Conservation (phyloP, 179 eudicot species). For the Patellifolia procumbens region DNA sequence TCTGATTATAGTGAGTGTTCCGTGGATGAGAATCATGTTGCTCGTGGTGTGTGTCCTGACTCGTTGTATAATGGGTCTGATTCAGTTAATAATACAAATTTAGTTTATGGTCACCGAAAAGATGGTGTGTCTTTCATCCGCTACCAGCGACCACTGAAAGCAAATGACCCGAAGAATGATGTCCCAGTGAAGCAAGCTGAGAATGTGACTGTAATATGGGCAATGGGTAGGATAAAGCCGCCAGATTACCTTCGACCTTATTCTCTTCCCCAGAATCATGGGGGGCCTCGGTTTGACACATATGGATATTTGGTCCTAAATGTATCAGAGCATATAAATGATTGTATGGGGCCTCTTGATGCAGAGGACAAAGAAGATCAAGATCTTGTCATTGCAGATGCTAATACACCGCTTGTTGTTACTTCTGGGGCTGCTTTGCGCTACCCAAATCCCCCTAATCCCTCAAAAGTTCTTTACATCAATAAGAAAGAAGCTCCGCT, state of each 20-base stretch:
- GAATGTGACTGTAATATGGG: conserved; percentile 82
- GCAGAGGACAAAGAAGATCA: conserved; percentile 93
- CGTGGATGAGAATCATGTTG: conserved; percentile 46
- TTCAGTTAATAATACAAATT: conserved; percentile 59
- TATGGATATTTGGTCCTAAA: conserved; percentile 64
- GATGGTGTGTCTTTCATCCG: conserved; percentile 88
- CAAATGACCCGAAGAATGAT: conserved; percentile 72
- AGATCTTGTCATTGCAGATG: conserved; percentile 77
- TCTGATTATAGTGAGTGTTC: conserved; percentile 76
- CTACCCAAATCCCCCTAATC: conserved; percentile 94
- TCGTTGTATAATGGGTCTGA: conserved; percentile 48
- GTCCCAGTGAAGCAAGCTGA: conserved; percentile 46
- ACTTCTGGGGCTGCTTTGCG: conserved; percentile 68
- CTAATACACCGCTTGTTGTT: conserved; percentile 75
- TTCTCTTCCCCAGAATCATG: conserved; percentile 88
- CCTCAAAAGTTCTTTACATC: conserved; percentile 77
- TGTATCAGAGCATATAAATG: conserved; percentile 65
- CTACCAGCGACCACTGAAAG: conserved; percentile 55
- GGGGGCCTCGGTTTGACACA: conserved; percentile 47
- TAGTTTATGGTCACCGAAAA: conserved; percentile 83
- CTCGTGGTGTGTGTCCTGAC: conserved; percentile 89
- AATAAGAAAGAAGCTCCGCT: conserved; percentile 95
- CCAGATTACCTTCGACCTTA: conserved; percentile 78
- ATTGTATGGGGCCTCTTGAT: conserved; percentile 87
- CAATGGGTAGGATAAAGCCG: conserved; percentile 77